Base-by-base conservation (phyloP, 495 filamentous ascomycete genomes). In the Podospora pseudocomata region DNA sequence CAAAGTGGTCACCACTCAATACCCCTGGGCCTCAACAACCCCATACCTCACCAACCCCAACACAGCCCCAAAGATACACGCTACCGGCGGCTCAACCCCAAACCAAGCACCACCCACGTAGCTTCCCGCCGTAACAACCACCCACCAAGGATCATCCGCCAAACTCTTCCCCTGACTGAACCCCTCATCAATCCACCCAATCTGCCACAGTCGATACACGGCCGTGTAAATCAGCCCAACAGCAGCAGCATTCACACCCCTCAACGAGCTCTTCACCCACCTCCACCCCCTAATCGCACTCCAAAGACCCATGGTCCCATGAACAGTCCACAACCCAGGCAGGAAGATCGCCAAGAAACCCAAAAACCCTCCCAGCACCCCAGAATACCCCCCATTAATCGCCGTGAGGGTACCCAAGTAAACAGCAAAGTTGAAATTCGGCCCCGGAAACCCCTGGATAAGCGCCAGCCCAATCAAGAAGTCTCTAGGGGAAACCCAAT, bases 341-440 rank as follows among this genome's bases (percentile, higher is more conserved):
- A 83, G 49, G 67, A 93, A 96, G 63, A 94, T 96, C 1, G 86
- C 91, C 0, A 92, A 11, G 67, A 79, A 89, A 3, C 82, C 89
- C 16, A 94, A 67, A 0, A 91, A 23, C 0, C 91, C 90, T 4
- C 78, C 79, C 1, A 71, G 72, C 0, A 84, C 67, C 5, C 73
- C 63, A 32, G 67, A 71, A 2, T 77, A 63, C 0, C 76, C 74
- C 15, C 55, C 65, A 6, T 75, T 75, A 16, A 81, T 72, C 0
- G 90, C 85, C 0, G 82, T 80, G 44, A 94, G 79, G 4, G 84
- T 77, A 28, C 92, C 91, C 15, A 94, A 83, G 71, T 89, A 94
- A 19, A 94, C 90, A 3, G 89, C 91, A 72, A 94, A 94, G 75
- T 94, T 96, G 85, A 94, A 94, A 75, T 96, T 94, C 0, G 92